Percentiles rank a stretch among this genome's conserved stretches.
Conservation (phyloP, 192 early-diverging fungal species). For the Coemansia sp. region DNA sequence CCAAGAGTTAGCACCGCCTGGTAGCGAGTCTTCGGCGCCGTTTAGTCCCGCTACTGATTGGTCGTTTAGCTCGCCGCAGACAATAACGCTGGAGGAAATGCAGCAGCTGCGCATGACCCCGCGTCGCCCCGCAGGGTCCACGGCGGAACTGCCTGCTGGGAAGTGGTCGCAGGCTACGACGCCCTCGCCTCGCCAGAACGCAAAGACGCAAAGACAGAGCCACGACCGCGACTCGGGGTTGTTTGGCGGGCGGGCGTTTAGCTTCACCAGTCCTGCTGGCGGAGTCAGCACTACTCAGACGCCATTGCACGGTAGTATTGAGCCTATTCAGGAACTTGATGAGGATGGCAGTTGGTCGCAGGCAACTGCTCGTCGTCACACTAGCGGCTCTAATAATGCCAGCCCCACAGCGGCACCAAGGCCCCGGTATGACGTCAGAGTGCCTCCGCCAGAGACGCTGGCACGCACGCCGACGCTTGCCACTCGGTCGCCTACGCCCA, state of each 20-base stretch:
- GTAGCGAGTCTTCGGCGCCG: slow-evolving; percentile 27
- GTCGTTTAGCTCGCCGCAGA: slow-evolving; percentile 52
- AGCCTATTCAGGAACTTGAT: slow-evolving; percentile 49
- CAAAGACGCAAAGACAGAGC: neutral
- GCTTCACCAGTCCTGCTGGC: slow-evolving; percentile 22
- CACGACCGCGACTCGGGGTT: slow-evolving; percentile 51
- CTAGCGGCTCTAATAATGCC: neutral
- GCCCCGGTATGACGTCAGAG: slow-evolving; percentile 41
- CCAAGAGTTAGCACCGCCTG: slow-evolving; percentile 14
- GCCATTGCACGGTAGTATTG: slow-evolving; percentile 21
- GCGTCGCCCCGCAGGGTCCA: neutral
- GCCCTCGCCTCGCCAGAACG: slow-evolving; percentile 8
- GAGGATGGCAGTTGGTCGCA: slow-evolving; percentile 36
- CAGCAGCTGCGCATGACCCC: slow-evolving; percentile 39
- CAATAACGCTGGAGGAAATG: slow-evolving; percentile 49
- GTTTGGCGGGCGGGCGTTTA: slow-evolving; percentile 46
- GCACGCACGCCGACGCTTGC: slow-evolving; percentile 49
- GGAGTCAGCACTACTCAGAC: slow-evolving; percentile 16
- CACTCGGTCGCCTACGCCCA: slow-evolving; percentile 43
- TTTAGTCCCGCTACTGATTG: slow-evolving; percentile 34
- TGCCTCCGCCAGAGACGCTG: slow-evolving; percentile 47
- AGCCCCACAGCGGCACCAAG: neutral
- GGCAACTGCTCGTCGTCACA: slow-evolving; percentile 4
- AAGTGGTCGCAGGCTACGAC: slow-evolving; percentile 50
- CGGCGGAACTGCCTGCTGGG: slow-evolving; percentile 4